Conservation (phyloP, 108 stramenopile species). For the Nitzschia sp. region DNA sequence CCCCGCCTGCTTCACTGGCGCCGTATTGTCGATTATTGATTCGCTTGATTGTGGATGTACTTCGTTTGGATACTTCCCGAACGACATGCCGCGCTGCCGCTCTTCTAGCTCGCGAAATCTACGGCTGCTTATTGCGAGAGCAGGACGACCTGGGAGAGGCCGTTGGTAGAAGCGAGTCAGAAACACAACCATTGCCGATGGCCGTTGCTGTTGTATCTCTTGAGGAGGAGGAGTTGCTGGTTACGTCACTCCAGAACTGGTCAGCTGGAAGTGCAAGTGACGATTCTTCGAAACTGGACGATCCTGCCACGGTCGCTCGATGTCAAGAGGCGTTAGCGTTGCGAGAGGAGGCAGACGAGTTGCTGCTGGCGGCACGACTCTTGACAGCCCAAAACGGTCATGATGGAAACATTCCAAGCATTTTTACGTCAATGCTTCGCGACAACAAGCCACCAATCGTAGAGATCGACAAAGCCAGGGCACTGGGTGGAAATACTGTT, state of each 20-base stretch:
- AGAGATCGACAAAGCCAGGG: too few species aligned
- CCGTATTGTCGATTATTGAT: slow-evolving; percentile 47
- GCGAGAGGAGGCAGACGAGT: slow-evolving; percentile 42
- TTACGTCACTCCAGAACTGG: slow-evolving; percentile 24
- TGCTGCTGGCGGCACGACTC: slow-evolving; percentile 33
- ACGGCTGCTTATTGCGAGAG: slow-evolving; percentile 56
- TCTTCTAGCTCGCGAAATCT: slow-evolving; percentile 61
- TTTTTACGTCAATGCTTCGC: slow-evolving; percentile 10
- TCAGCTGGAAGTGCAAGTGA: slow-evolving; percentile 15
- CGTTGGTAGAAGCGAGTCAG: neutral
- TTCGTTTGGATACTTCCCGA: slow-evolving; percentile 62
- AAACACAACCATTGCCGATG: slow-evolving; percentile 26
- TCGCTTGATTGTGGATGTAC: slow-evolving; percentile 28
- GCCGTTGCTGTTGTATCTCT: slow-evolving; percentile 48
- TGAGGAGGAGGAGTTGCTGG: slow-evolving; percentile 49
- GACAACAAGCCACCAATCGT: too few species aligned
- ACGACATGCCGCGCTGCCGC: slow-evolving; percentile 71
- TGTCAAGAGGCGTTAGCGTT: slow-evolving; percentile 69
- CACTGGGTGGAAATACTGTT: too few species aligned
- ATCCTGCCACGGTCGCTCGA: slow-evolving; percentile 58
- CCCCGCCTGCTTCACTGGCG: slow-evolving; percentile 40
- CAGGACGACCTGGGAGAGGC: slow-evolving; percentile 7
- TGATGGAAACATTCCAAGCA: neutral
- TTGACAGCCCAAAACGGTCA: neutral
- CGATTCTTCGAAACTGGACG: neutral